These are phyloP conservation scores for Pythium dissotocum DNA, from an alignment of 352 stramenopile species.

Conservation along the genomic window DNA sequence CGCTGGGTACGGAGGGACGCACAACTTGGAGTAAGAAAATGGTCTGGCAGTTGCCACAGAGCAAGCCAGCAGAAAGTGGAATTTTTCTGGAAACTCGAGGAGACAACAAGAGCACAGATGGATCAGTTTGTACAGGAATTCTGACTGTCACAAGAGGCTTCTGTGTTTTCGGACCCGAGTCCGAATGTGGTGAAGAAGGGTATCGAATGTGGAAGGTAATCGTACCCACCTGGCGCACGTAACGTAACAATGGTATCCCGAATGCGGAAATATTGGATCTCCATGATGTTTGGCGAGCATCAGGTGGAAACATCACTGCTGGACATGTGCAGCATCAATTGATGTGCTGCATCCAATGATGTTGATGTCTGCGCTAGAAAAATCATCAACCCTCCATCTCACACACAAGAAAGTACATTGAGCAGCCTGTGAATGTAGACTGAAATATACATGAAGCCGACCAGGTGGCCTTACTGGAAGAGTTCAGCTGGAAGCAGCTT, in stretches of 20 bases:
- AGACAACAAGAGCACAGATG: not conserved
- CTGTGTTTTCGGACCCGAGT: not conserved
- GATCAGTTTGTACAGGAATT: constrained; percentile 3
- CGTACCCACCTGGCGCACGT: not conserved
- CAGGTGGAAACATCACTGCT: not conserved
- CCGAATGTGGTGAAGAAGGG: not conserved
- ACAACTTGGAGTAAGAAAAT: not conserved
- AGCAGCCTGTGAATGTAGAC: not conserved
- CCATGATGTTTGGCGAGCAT: not conserved
- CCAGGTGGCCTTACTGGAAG: constrained; percentile 55
- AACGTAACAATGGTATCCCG: not conserved
- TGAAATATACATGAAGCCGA: not conserved
- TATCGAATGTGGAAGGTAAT: not conserved
- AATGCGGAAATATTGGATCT: not conserved
- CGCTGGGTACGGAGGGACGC: not conserved
- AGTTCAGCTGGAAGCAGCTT: constrained; percentile 76
- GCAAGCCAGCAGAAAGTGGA: not conserved
- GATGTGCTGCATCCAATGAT: not conserved
- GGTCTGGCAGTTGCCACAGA: constrained; percentile 3
- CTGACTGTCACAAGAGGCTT: not conserved
- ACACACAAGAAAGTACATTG: constrained; percentile 6
- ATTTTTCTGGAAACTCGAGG: not conserved
- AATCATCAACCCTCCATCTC: too few relatives aligned
- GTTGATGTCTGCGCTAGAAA: not conserved
- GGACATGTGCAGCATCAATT: not conserved